These are phyloP conservation scores for Aspergillus fischeri DNA, from an alignment of 2,329 filamentous ascomycete genomes.

Conservation along the genomic window DNA sequence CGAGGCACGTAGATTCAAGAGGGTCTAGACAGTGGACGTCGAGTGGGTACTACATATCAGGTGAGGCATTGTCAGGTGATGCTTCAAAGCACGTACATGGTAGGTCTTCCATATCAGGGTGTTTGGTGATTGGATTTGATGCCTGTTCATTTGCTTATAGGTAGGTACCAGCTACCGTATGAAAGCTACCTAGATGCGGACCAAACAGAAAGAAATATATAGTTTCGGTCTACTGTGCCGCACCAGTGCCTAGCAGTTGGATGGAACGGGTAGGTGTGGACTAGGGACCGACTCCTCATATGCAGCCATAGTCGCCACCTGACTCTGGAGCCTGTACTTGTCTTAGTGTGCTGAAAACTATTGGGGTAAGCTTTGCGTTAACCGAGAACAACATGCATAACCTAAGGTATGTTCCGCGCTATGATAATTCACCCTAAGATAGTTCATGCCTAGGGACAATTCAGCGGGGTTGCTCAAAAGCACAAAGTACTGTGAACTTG, in stretches of 20 bases:
- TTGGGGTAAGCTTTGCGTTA: background rate
- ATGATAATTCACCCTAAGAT: background rate
- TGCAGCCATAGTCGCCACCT: background rate
- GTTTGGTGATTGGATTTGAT: background rate
- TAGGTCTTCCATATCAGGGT: background rate
- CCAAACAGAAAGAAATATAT: background rate
- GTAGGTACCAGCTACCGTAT: background rate
- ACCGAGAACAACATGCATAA: background rate
- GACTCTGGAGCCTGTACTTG: background rate
- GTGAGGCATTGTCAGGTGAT: background rate
- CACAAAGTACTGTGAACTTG: background rate
- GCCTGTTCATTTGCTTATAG: background rate
- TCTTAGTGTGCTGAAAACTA: background rate
- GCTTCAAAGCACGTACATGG: background rate
- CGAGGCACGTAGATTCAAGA: background rate
- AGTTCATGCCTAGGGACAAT: background rate
- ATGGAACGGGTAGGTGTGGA: too few relatives aligned
- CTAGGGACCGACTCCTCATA: background rate
- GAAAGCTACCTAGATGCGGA: background rate
- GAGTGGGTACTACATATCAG: background rate
- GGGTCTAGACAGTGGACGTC: background rate
- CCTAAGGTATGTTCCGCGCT: background rate
- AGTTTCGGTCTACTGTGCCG: background rate
- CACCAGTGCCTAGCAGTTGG: background rate
- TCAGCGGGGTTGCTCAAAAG: background rate